A percentile compares a stretch with the other conserved stretches of the same genome.
phyloP scores from a whole-genome alignment of 495 filamentous ascomycete species.

The Neurospora hispaniola region DNA sequence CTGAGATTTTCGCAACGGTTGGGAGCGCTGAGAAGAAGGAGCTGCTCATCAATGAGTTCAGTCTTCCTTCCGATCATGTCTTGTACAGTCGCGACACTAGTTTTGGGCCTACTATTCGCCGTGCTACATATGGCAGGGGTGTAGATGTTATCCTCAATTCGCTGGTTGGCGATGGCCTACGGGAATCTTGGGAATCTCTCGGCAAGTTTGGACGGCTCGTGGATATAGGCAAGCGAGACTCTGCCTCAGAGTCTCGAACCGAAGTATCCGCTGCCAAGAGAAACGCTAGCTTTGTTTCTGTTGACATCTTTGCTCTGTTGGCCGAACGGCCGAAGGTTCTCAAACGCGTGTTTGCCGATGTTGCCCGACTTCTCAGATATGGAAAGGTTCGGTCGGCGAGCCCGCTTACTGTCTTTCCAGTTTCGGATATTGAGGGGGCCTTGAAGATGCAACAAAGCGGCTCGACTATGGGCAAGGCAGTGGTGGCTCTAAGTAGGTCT shows the following conservation, averaged over 20 bases:
- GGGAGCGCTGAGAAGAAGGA: slow-evolving; percentile 40
- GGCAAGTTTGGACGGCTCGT: slow-evolving; percentile 39
- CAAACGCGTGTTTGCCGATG: slow-evolving; percentile 27
- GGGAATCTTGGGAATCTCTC: slow-evolving; percentile 38
- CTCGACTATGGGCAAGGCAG: slow-evolving; percentile 46
- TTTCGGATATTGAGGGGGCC: slow-evolving; percentile 44
- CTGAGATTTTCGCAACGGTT: slow-evolving; percentile 50
- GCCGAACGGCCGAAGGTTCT: slow-evolving; percentile 30
- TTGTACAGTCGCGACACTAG: slow-evolving; percentile 38
- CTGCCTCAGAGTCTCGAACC: slow-evolving; percentile 25
- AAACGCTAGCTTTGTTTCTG: slow-evolving; percentile 37
- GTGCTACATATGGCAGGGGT: slow-evolving; percentile 40
- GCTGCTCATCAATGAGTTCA: slow-evolving; percentile 38
- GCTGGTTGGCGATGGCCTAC: slow-evolving; percentile 32
- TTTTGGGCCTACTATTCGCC: slow-evolving; percentile 38
- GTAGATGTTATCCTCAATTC: slow-evolving; percentile 60
- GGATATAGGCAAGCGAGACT: slow-evolving; percentile 34
- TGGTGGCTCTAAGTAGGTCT: slow-evolving; percentile 32
- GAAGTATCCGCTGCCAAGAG: slow-evolving; percentile 32
- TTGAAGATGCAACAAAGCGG: slow-evolving; percentile 48
- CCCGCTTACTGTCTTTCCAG: slow-evolving; percentile 34
- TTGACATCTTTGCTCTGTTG: slow-evolving; percentile 35
- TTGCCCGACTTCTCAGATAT: slow-evolving; percentile 30
- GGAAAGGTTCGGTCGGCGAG: slow-evolving; percentile 29
- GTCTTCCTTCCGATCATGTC: slow-evolving; percentile 43